Base-by-base conservation (phyloP, 2,329 filamentous ascomycete species). In the Davidsoniella virescens region DNA sequence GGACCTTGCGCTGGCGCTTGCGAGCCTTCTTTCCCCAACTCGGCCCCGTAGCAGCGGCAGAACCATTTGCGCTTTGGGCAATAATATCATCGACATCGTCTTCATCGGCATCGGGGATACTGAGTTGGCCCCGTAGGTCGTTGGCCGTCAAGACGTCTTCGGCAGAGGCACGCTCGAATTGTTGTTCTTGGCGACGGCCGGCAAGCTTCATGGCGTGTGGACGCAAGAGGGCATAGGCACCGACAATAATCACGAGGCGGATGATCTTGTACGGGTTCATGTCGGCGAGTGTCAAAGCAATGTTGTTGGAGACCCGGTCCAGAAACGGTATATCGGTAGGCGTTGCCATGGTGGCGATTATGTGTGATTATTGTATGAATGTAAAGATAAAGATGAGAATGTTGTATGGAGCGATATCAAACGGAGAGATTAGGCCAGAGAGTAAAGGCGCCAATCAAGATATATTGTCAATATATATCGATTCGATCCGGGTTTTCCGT, bases 131-230 rank as follows among this genome's bases (percentile, higher is more conserved):
- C 41, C 80, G 73, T 54, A 85, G 64, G 55, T 78, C 66, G 63
- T 85, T 85, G 46, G 81, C 72, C 3, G 76, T 75, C 53, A 85
- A 69, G 59, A 75, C 71, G 9, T 72, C 70, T 59, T 79, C 70
- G 48, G 61, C 65, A 7, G 70, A 69, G 55, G 75, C 71, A 58
- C 79, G 70, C 58, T 80, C 78, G 60, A 83, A 70, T 60, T 80
- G 70, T 59, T 72, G 72, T 62, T 79, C 75, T 60, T 84, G 78
- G 55, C 72, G 65, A 58, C 75, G 76, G 54, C 72, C 76, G 57
- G 78, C 78, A 37, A 78, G 64, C 60, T 81, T 82, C 59, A 88
- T 71, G 47, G 88, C 63, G 62, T 86, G 87, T 0, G 84, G 84
- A 1, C 86, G 78, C 20, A 87, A 59, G 48, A 92, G 72, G 55